Base-by-base conservation (phyloP, 345 rosid genomes). In the Dipteronia dyeriana region DNA sequence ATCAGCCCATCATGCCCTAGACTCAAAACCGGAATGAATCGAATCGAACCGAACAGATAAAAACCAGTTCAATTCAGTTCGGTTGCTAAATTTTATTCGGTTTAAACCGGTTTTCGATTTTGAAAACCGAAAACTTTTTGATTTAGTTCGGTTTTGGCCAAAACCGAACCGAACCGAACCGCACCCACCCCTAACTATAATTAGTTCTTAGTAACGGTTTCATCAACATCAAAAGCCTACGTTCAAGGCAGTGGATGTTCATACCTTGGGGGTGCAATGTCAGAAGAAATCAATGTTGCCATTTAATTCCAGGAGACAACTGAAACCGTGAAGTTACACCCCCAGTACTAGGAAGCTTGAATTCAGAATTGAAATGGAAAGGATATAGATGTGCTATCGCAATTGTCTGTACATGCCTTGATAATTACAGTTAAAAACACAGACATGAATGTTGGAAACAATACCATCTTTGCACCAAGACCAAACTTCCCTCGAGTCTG, bases 401-500 rank as follows among this genome's bases (percentile, higher is more conserved):
- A 41, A 6, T 19, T 41, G 14, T 1, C 6, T 3, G 19, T 29
- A 39, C 26, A 51, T 5, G n/a, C 11, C 29, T 26, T 34, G 34
- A 71, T 7, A 43, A 39, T 45, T 62, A 73, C 53, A 68, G 39
- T 25, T 41, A 66, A 66, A 51, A 47, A 25, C 67, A 68, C 31
- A 80, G 20, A 12, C 43, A 68, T 13, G 66, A n/a, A 81, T 39
- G 60, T 4, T 12, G 65, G 51, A 29, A 29, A 63, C 51, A 54
- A 77, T 89, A 95, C 99, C 99, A 95, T 93, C 88, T 95, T 95
- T 72, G 99, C 99, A 65, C 98, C 99, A 78, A 95, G 92, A 79
- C 99, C 99, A 87, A 95, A 95, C 86, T 95, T 95, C 70, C 99
- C 99, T 76, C 98, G 96, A 59, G 99, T 93, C 84, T 95, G 99